These are phyloP conservation scores for Hyaloperonospora brassicae DNA, from an alignment of 352 stramenopile species.

Conservation along the genomic window DNA sequence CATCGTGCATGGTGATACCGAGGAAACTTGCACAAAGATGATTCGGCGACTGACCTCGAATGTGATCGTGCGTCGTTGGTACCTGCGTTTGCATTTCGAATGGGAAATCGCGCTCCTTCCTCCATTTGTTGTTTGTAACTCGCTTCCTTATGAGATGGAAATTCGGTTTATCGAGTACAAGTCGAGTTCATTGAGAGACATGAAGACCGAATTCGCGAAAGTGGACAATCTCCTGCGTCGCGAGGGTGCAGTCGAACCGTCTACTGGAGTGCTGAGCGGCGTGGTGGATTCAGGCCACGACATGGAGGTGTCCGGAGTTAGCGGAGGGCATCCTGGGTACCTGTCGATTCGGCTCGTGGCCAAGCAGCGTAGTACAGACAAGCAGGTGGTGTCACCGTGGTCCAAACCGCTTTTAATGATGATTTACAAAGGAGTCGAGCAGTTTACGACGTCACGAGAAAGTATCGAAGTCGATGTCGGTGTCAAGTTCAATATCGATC, in stretches of 20 bases:
- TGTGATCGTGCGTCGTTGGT: constrained; percentile 67
- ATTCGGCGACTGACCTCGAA: constrained; percentile 68
- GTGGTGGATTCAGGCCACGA: constrained; percentile 62
- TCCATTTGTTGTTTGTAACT: constrained; percentile 82
- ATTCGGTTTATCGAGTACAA: constrained; percentile 84
- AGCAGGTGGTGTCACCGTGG: constrained; percentile 42
- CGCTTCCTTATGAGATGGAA: constrained; percentile 75
- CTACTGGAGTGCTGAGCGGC: constrained; percentile 38
- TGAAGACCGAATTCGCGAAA: constrained; percentile 46
- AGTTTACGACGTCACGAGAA: constrained; percentile 67
- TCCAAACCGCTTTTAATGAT: constrained; percentile 83
- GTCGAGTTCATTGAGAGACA: constrained; percentile 38
- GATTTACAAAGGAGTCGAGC: constrained; percentile 59
- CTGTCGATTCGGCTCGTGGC: constrained; percentile 53
- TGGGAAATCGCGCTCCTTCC: constrained; percentile 73
- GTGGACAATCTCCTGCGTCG: constrained; percentile 48
- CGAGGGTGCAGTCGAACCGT: constrained; percentile 23
- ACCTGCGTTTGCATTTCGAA: constrained; percentile 67
- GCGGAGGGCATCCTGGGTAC: constrained; percentile 62
- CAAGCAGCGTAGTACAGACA: constrained; percentile 27
- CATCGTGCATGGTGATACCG: constrained; percentile 70
- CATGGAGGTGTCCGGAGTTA: constrained; percentile 67
- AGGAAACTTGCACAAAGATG: constrained; percentile 66
- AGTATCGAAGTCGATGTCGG: constrained; percentile 40
- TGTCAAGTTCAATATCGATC: constrained; percentile 65